Percentiles rank a stretch among this genome's conserved stretches.
phyloP scores from a whole-genome alignment of 441 rosid species.

The Jatropha multifida region DNA sequence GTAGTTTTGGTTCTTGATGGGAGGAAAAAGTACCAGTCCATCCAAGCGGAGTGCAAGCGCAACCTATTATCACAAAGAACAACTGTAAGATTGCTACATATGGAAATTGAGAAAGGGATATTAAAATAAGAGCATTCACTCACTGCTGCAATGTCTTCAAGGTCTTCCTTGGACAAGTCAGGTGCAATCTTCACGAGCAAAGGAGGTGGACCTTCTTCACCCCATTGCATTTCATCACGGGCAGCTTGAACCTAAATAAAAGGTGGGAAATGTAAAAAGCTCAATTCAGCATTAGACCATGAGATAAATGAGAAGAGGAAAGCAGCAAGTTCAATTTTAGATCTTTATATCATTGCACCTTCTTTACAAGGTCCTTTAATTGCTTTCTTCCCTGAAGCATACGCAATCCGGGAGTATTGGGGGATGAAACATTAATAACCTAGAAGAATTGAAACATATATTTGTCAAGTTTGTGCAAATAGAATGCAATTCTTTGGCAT shows the following conservation, averaged over 20 bases:
- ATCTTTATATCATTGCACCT: conserved; percentile 56
- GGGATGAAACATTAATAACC: conserved; percentile 98
- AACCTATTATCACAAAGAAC: conserved; percentile 56
- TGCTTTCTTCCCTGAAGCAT: conserved; percentile 96
- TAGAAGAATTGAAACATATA: conserved; percentile 22
- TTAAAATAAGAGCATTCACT: conserved; percentile 26
- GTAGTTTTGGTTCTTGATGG: background rate
- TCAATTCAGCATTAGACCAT: conserved; percentile 6
- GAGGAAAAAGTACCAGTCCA: conserved; percentile 72
- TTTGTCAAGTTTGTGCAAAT: background rate
- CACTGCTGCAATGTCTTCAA: conserved; percentile 97
- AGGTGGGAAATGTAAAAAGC: conserved; percentile 10
- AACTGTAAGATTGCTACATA: conserved; percentile 28
- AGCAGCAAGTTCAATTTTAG: background rate
- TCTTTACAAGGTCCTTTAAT: conserved; percentile 89
- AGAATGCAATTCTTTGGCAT: background rate
- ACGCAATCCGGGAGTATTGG: conserved; percentile 92
- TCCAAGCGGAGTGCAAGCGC: conserved; percentile 92
- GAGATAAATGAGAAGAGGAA: background rate
- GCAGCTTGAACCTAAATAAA: conserved; percentile 83
- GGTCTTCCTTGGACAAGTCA: conserved; percentile 91
- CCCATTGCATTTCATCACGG: conserved; percentile 99
- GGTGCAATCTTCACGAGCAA: conserved; percentile 96
- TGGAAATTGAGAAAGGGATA: conserved; percentile 13
- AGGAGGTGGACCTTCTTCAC: conserved; percentile 98